Evolutionary conservation across 129 eudicot genomes (phyloP).

Genomic region (Solidago caesia): DNA sequence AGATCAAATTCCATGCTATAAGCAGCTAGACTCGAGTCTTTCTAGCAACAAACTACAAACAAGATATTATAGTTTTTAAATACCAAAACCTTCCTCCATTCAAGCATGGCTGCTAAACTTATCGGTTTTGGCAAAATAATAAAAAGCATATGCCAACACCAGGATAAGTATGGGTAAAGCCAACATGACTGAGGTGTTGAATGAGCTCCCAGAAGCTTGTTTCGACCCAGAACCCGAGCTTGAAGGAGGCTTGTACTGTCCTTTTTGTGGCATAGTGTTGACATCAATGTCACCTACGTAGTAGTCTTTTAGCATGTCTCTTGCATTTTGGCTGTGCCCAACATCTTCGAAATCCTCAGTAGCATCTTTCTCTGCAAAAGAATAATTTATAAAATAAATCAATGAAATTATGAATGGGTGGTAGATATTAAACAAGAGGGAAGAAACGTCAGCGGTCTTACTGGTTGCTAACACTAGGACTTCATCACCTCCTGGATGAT

Average conservation of each 20-base stretch:
- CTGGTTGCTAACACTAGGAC: conserved; percentile 45
- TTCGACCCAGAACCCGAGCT: not conserved
- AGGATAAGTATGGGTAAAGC: conserved; percentile 51
- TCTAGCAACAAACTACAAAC: not conserved
- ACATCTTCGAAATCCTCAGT: conserved; percentile 27
- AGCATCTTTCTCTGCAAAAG: conserved; percentile 20
- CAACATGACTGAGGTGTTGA: conserved; percentile 33
- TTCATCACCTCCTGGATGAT: conserved; percentile 52
- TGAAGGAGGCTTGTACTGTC: conserved; percentile 25
- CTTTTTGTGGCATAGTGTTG: conserved; percentile 44
- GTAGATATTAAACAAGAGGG: not conserved
- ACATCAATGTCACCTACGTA: conserved; percentile 40
- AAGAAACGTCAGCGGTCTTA: conserved; percentile 13
- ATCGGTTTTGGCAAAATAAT: conserved; percentile 21
- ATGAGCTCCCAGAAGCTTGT: conserved; percentile 32
- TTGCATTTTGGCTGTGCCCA: conserved; percentile 42
- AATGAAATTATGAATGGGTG: not conserved
- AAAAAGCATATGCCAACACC: conserved; percentile 51
- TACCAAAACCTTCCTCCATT: not conserved
- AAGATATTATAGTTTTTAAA: not conserved
- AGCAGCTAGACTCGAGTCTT: no score
- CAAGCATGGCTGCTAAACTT: not conserved
- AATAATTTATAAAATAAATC: not conserved
- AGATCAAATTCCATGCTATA: no score
- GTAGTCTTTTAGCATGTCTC: conserved; percentile 37